Base-by-base conservation (phyloP, 176 grass and related monocot species). In the Triticum turgidum region DNA sequence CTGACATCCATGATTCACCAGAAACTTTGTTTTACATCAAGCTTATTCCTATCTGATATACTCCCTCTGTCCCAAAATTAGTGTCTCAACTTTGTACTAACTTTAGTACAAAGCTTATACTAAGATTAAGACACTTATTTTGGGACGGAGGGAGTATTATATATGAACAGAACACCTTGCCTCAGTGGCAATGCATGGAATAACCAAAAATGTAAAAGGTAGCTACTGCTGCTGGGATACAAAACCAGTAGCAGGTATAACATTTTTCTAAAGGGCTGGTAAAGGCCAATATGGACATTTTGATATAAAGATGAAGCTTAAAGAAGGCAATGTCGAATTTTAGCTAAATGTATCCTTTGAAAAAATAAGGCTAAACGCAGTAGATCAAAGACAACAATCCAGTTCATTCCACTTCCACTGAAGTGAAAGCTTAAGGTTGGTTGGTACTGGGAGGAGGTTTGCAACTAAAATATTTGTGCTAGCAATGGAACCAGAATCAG, bases 391-490 rank as follows among this genome's bases (percentile, higher is more conserved):
- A n/a, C 20, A 66, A 9, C 17, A 34, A 76, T 66, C n/a, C 61
- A 66, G 7, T 66, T 77, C 3, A 17, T 32, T 74, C 49, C 54
- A 33, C 15, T 76, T 76, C 25, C 25, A 76, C 41, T 54, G 15
- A 25, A 76, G 29, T 76, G 12, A 14, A 13, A 74, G 71, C 12
- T 63, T 63, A 63, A 74, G 22, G 22, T 74, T 29, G 41, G 41
- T 49, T 42, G 12, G 22, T 27, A 27, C 6, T 7, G 41, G 10
- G 17, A 30, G 22, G 42, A 77, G 67, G 9, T 73, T 64, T 61
- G 34, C 7, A 21, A 38, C 38, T 47, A 81, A 65, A 82, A 56
- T 67, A 42, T 72, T 65, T 65, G 15, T 82, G 80, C 21, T 80
- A 70, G 45, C 65, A 74, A 74, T 10, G 42, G 42, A 65, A 77